A percentile compares a stretch with the other conserved stretches of the same genome.
Evolutionary conservation across 1,139 yeast genomes (phyloP).

Genomic region (Wickerhamomyces sp.): DNA sequence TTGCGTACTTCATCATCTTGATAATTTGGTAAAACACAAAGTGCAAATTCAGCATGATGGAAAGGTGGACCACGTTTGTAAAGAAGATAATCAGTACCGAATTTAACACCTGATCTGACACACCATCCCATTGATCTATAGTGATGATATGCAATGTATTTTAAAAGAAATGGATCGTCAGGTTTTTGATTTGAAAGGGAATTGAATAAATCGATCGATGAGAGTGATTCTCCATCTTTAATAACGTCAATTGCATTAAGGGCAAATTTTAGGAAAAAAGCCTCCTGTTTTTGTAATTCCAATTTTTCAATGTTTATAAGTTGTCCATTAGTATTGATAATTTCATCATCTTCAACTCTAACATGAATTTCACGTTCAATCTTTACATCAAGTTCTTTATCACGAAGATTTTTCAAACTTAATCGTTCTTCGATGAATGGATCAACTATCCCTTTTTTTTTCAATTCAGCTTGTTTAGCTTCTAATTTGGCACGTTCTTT

Average conservation of each 20-base stretch:
- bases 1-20: constrained; percentile 29
- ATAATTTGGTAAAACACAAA: constrained; percentile 41
- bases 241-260: constrained; percentile 24
- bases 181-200: constrained; percentile 26
- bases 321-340: constrained; percentile 35
- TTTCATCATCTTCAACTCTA: constrained; percentile 36
- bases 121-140: constrained; percentile 93
- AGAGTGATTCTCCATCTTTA: constrained; percentile 5
- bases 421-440: constrained; percentile 28
- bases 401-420: constrained; percentile 27
- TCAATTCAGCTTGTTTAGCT: constrained; percentile 27
- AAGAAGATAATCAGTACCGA: constrained; percentile 77
- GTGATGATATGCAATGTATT: constrained; percentile 79
- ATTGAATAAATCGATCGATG: constrained; percentile 28
- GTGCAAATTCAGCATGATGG: constrained; percentile 85
- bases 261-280: constrained; percentile 57
- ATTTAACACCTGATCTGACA: constrained; percentile 84
- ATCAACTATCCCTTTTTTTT: constrained; percentile 28
- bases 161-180: constrained; percentile 39
- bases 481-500: constrained; percentile 38
- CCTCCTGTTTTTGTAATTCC: constrained; percentile 75
- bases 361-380: constrained; percentile 26
- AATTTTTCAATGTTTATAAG: constrained; percentile 53
- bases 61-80: constrained; percentile 94
- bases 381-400: constrained; percentile 24